A percentile compares a stretch with the other conserved stretches of the same genome.
Evolutionary conservation across 2,329 filamentous ascomycete genomes (phyloP).

Genomic region (Fusarium sp.): DNA sequence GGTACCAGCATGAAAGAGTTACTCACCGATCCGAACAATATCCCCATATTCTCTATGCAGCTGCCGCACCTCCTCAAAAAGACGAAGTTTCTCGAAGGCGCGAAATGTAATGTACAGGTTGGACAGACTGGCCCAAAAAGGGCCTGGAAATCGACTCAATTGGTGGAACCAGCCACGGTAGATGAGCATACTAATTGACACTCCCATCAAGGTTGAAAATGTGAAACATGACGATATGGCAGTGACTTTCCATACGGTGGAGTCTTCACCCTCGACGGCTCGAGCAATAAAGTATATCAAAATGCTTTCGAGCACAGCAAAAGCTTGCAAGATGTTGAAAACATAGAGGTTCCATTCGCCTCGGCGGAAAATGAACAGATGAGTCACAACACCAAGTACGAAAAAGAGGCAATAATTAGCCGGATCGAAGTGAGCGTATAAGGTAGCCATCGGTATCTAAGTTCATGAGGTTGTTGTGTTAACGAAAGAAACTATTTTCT

Average conservation of each 20-base stretch:
- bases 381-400: background rate
- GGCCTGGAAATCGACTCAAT: background rate
- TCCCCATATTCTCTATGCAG: background rate
- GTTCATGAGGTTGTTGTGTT: accelerated
- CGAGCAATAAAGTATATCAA: background rate
- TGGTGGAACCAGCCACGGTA: background rate
- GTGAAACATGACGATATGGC: background rate
- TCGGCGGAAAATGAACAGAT: background rate
- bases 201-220: background rate
- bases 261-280: background rate
- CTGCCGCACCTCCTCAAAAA: background rate
- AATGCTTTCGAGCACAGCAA: background rate
- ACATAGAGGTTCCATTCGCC: background rate
- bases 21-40: background rate
- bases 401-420: background rate
- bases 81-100: background rate
- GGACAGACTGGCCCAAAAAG: background rate
- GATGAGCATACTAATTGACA: background rate
- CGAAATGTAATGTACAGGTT: background rate
- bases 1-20: background rate
- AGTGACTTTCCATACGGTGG: background rate
- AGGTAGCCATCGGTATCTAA: background rate
- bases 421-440: background rate
- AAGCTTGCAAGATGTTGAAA: background rate
- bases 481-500: background rate